Base-by-base conservation (phyloP, 1,284 basidiomycete genomes). In the Thecaphora thlaspeos region DNA sequence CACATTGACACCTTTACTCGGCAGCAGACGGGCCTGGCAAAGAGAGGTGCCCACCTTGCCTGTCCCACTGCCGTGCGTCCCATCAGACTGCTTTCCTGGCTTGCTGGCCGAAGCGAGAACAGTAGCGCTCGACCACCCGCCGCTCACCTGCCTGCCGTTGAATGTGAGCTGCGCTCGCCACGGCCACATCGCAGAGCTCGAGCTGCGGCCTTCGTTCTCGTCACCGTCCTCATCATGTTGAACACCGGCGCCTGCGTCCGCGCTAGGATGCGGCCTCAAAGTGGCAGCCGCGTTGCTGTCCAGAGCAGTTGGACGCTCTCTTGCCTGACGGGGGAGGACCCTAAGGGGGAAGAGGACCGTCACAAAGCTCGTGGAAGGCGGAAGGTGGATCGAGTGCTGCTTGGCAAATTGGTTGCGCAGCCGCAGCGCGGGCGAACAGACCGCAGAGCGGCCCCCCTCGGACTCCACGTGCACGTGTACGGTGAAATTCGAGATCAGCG, bases 331-430 rank as follows among this genome's bases (percentile, higher is more conserved):
- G 15, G 10, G 32, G 1, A 65, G 43, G 43, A 58, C 51, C 1
- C 58, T 38, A 1, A 65, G 49, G 14, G 57, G 55, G 23, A 65
- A 65, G 4, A 4, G 38, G 26, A 51, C 48, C 21, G 61, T 45
- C 15, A 55, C 51, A 12, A 57, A 55, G 19, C 45, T 51, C 17
- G 51, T 55, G 15, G 57, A 57, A 4, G 57, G 57, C 39, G 62
- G 51, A 12, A 65, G 53, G 38, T 61, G 62, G 3, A 65, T 34
- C n/a, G 57, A 51, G 42, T 65, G 62, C 40, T 65, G 62, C 9
- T 48, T 57, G 18, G 46, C 51, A 22, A 22, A n/a, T 1, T 30
- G 46, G 30, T 65, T 65, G 39, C 57, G 60, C 43, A 65, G 48
- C 46, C 51, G 42, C 4, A 65, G 22, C 17, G 43, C 12, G 5